Evolutionary conservation across 2,329 filamentous ascomycete species (phyloP).

Genomic region (Penicillium palitans): DNA sequence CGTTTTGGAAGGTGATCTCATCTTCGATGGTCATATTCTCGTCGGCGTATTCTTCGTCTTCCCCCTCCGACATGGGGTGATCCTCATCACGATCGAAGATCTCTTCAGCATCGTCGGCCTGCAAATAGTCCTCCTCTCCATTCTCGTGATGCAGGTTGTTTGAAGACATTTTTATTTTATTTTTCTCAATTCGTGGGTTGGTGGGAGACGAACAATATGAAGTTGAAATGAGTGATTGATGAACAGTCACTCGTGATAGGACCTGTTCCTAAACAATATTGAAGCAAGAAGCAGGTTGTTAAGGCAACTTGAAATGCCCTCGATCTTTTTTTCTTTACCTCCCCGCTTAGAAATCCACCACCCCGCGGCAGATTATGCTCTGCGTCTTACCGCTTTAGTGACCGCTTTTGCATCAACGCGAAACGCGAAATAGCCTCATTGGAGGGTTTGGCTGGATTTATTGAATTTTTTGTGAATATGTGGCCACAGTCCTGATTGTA

Average conservation of each 20-base stretch:
- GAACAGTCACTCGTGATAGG: background rate
- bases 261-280: background rate
- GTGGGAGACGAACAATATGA: background rate
- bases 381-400: background rate
- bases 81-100: conserved; percentile 68
- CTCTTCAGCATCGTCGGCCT: conserved; percentile 74
- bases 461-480: background rate
- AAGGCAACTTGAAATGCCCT: conserved; percentile 2
- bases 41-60: conserved; percentile 56
- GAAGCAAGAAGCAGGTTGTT: background rate
- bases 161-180: conserved; percentile 33
- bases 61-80: conserved; percentile 72
- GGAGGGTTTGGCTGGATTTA: background rate
- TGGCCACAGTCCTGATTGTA: background rate
- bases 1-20: conserved; percentile 78
- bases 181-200: background rate
- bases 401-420: conserved; percentile 2
- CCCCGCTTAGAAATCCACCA: conserved; percentile 31
- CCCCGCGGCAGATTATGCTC: conserved; percentile 18
- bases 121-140: conserved; percentile 70
- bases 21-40: conserved; percentile 51
- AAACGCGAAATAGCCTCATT: background rate
- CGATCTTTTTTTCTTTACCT: conserved; percentile 22
- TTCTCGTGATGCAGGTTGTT: conserved; percentile 50
- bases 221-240: background rate